Base-by-base conservation (phyloP, 2,329 filamentous ascomycete genomes). In the Gyromitra esculenta region DNA sequence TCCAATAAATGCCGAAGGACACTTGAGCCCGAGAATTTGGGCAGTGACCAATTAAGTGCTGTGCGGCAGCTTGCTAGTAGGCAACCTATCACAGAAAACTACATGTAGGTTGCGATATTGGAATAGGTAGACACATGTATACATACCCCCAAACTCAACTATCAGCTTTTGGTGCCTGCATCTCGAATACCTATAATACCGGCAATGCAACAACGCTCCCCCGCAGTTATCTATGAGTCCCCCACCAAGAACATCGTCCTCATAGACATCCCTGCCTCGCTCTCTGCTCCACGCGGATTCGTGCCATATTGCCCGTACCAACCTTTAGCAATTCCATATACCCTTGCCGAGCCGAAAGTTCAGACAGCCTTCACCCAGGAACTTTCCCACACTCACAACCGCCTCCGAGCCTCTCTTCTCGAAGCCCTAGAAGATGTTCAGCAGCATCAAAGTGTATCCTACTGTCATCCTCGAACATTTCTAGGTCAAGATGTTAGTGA, bases 221-320 rank as follows among this genome's bases (percentile, higher is more conserved):
- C 70, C 35, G 15, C 76, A 37, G 13, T 77, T 25, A 57, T 79
- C 41, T 75, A 75, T 43, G 25, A 35, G 43, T 76, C 70, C 35
- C 21, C 52, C 54, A 39, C 65, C 45, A 54, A 41, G 11, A 37
- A 31, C 35, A 50, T 65, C 7, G 45, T 76, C 56, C 67, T 79
- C 35, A 25, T 79, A 5, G 78, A 79, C 59, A 78, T 79, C 54
- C 78, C 77, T 25, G 41, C 57, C 5, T 77, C 78, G 2, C 65
- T 79, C 48, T 68, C 68, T 37, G 25, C 67, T 13, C 77, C 77
- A 2, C 76, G 65, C 1, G 54, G 56, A n/a, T 39, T 66, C 21
- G 35, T 43, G 5, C 72, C 56, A 1, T 70, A 73, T 18, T 69
- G 41, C 45, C 25, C 48, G 6, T 48, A 41, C 18, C 25, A 50